These are phyloP conservation scores for Nothopassalora personata DNA, from an alignment of 2,329 filamentous ascomycete genomes.

Conservation along the genomic window DNA sequence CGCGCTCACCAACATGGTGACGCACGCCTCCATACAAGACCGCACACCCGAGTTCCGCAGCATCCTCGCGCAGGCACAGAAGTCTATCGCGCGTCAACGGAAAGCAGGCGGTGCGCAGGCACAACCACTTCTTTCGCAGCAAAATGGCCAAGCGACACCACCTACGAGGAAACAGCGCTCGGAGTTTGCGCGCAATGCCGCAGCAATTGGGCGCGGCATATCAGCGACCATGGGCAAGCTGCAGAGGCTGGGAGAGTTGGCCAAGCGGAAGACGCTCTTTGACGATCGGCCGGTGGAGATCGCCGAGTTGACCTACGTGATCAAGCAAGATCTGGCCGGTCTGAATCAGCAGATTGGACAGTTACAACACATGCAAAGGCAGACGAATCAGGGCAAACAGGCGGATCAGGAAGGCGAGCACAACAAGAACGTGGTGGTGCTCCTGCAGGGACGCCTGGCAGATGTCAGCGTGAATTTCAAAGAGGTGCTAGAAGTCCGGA, in stretches of 20 bases:
- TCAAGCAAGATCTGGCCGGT: conserved; percentile 89
- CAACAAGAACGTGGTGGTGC: conserved; percentile 92
- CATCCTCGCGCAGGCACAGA: conserved; percentile 78
- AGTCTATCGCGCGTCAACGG: conserved; percentile 54
- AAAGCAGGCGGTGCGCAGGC: conserved; percentile 70
- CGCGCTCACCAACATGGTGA: conserved; percentile 42
- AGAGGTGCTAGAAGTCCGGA: conserved; percentile 90
- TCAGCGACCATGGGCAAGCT: conserved; percentile 90
- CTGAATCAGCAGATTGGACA: conserved; percentile 81
- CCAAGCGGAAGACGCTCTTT: conserved; percentile 94
- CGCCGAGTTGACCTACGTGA: conserved; percentile 92
- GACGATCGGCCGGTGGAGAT: conserved; percentile 96
- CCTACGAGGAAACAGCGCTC: conserved; percentile 53
- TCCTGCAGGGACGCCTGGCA: conserved; percentile 85
- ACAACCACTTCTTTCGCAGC: conserved; percentile 67
- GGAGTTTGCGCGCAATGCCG: conserved; percentile 88
- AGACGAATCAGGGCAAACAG: conserved; percentile 50
- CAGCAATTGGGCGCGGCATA: conserved; percentile 87
- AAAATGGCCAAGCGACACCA: conserved; percentile 43
- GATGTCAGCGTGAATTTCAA: conserved; percentile 96
- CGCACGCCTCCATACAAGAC: conserved; percentile 75
- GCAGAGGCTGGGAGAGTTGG: conserved; percentile 86
- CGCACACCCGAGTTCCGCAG: conserved; percentile 92
- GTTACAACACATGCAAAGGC: conserved; percentile 73
- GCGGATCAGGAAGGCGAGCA: conserved; percentile 83